Evolutionary conservation across 1,139 yeast genomes (phyloP), one percentile per base, ranked within the genome.

Genomic region (Blastobotrys petasosporus): DNA sequence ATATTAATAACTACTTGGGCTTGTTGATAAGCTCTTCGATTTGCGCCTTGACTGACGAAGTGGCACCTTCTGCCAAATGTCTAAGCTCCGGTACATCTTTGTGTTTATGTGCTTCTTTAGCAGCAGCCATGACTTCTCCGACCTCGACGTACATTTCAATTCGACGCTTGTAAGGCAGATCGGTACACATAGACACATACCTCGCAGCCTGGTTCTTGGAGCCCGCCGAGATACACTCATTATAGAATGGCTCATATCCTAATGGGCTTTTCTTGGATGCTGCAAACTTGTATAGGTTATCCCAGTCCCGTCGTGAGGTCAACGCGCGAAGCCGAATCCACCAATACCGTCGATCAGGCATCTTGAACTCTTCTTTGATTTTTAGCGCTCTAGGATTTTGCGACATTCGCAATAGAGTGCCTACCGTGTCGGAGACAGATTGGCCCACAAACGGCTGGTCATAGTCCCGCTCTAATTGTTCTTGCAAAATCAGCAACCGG

Each of bases 161-260:
- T 51, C 75, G 72, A 38, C 73, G 70, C 3, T 66, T 59, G 51
- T 73, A 69, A 6, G 59, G 39, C 30, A 59, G 33, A 20, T 56
- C 51, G 1, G 66, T 59, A 48, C 76, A 70, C 55, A 65, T 54
- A 6, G 66, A 55, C 6, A 75, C 61, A 48, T 66, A 73, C 39
- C 58, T 51, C 0, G 70, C 65, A 0, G 80, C 80, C 15, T 68
- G 67, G 29, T 70, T 57, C 35, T 63, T 62, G 17, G 77, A 82
- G 1, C 76, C 75, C 31, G 75, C 68, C 28, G 69, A 69, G 39
- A 79, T 54, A 30, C 79, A 74, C 32, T 75, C 73, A 10, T 74
- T 70, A 42, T 74, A 83, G 53, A 87, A 80, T 1, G 82, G 79
- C 51, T 73, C 74, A 53, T 81, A 84, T 0, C 94, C 94, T 46